Base-by-base conservation (phyloP, 768 basidiomycete species). In the Leccinum broughii region DNA sequence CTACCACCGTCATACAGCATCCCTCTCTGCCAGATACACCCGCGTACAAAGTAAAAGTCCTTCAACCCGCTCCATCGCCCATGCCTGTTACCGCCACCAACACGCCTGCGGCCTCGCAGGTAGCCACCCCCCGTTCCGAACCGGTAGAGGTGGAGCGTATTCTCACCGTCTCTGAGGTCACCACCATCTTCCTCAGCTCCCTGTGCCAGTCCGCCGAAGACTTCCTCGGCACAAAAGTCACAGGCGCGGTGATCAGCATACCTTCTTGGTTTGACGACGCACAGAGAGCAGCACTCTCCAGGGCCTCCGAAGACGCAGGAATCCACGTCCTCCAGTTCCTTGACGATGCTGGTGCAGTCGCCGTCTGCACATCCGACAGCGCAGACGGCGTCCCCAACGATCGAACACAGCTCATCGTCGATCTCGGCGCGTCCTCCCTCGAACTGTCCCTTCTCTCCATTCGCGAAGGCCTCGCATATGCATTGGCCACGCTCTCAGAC, bases 181-280 rank as follows among this genome's bases (percentile, higher is more conserved):
- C 92, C 32, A 83, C 89, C 44, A 84, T 95, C 67, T 98, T 96
- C 83, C 81, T 99, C 39, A 79, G 80, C 55, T 92, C 90, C 3
- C 85, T 99, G 35, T 76, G 93, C 62, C 81, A 90, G 63, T 95
- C 92, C 39, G 96, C 95, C 6, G 85, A 88, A 65, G 93, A 95
- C 72, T 98, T 95, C 76, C 83, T 98, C 13, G 93, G 94, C 13
- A 87, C 85, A 70, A 82, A 84, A 30, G 80, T 92, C 37, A 76
- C 84, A 49, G 91, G 90, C 46, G 90, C 92, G 24, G 96, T 98
- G 59, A 84, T 98, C 71, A 85, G 87, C 56, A 82, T 91, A 7
- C 94, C 96, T 0, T 73, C 87, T 2, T 88, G 82, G 76, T 97
- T 95, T 73, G 80, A 84, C 28, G 78, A 83, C 8, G 72, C 74